Evolutionary conservation across 768 basidiomycete species (phyloP).

Genomic region (Lentinula raphanica): DNA sequence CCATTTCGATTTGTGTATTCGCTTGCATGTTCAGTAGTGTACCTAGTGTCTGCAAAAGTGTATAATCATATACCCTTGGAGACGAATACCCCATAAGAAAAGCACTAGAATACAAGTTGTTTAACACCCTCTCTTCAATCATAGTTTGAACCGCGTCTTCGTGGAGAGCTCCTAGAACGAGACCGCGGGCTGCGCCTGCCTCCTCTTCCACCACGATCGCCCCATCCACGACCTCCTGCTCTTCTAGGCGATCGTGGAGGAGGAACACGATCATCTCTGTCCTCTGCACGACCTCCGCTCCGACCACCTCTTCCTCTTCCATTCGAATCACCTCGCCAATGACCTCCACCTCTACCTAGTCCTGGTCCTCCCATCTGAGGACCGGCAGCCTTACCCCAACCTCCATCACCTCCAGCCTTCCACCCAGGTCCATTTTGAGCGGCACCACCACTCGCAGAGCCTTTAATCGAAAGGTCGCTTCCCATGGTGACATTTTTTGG

Average conservation of each 20-base stretch:
- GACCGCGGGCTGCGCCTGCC: constrained; percentile 35
- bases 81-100: neutral
- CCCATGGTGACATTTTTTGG: constrained; percentile 59
- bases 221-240: constrained; percentile 34
- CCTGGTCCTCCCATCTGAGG: constrained; percentile 19
- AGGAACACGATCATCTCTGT: constrained; percentile 41
- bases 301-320: constrained; percentile 40
- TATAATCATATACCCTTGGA: neutral
- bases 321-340: constrained; percentile 72
- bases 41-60: neutral
- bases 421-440: constrained; percentile 28
- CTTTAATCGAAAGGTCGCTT: constrained; percentile 50
- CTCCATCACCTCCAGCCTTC: constrained; percentile 31
- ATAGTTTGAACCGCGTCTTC: constrained; percentile 18
- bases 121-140: neutral
- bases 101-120: neutral
- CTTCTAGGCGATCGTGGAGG: constrained; percentile 42
- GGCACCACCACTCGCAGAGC: constrained; percentile 24
- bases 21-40: neutral
- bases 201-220: constrained; percentile 34
- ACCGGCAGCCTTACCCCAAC: constrained; percentile 39
- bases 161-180: constrained; percentile 35
- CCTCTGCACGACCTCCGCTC: constrained; percentile 29
- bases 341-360: constrained; percentile 54
- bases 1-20: neutral